Conservation (phyloP, 2,329 filamentous ascomycete genomes). For the Ophiostoma ulmi region DNA sequence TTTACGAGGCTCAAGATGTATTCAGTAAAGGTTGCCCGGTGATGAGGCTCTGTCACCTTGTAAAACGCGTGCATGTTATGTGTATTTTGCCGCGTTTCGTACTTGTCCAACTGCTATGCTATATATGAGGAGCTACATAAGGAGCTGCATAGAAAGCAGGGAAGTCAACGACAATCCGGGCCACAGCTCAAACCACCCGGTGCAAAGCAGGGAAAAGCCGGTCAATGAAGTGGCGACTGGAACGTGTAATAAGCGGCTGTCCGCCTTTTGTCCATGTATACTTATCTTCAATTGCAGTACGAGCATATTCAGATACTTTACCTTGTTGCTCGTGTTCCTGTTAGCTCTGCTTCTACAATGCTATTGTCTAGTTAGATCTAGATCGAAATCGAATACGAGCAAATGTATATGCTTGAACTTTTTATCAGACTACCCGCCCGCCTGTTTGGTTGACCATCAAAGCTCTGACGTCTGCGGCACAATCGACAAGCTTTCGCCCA, state of each 20-base stretch:
- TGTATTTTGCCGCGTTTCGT: not conserved
- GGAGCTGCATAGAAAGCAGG: not conserved
- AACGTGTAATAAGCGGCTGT: not conserved
- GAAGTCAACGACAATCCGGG: not conserved
- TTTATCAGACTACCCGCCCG: too few relatives aligned
- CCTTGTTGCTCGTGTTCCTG: too few relatives aligned
- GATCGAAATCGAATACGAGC: not conserved
- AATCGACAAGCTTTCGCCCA: not conserved
- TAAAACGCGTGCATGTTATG: too few relatives aligned
- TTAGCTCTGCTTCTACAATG: not conserved
- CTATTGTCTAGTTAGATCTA: not conserved
- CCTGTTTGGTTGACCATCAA: not conserved
- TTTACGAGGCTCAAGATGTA: not conserved
- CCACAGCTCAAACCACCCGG: not conserved
- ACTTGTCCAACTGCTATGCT: not conserved
- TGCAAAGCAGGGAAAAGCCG: conserved; percentile 10
- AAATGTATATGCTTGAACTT: too few relatives aligned
- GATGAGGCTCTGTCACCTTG: not conserved
- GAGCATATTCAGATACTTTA: too few relatives aligned
- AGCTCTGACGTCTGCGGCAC: not conserved
- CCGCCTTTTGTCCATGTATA: too few relatives aligned
- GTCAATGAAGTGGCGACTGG: not conserved
- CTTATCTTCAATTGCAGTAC: too few relatives aligned
- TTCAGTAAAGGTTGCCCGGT: not conserved
- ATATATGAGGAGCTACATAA: not conserved